Percentiles rank a stretch among this genome's conserved stretches.
Evolutionary conservation across 495 filamentous ascomycete species (phyloP).

Genomic region (Hypomontagnella monticulosa): DNA sequence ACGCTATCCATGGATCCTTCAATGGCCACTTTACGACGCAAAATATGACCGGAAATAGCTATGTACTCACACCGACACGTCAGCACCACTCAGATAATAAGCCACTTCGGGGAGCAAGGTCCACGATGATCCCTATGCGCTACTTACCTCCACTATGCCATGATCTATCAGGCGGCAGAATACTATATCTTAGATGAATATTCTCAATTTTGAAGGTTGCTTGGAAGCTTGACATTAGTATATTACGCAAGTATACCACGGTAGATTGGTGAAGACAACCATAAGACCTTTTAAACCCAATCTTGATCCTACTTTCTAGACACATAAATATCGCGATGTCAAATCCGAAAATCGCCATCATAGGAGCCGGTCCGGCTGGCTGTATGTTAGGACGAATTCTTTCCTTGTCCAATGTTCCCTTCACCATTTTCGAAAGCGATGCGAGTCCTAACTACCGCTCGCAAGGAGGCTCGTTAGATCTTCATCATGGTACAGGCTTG

Average conservation of each 20-base stretch:
- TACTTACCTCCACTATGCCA: background rate
- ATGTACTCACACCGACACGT: constrained; percentile 9
- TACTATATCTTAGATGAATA: constrained; percentile 3
- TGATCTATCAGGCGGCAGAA: background rate
- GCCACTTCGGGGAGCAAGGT: background rate
- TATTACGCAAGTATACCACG: no score
- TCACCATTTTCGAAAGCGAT: constrained; percentile 61
- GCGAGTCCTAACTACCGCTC: constrained; percentile 50
- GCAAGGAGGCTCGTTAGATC: constrained; percentile 65
- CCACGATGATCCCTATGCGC: background rate
- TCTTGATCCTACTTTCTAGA: background rate
- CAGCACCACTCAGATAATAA: constrained; percentile 1
- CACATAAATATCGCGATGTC: constrained; percentile 27
- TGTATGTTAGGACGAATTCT: constrained; percentile 66
- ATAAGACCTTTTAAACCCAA: background rate
- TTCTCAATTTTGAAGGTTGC: background rate
- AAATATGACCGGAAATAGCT: constrained; percentile 5
- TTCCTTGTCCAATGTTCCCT: constrained; percentile 50
- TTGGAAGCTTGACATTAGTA: background rate
- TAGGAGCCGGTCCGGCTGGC: constrained; percentile 66
- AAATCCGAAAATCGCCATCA: constrained; percentile 60
- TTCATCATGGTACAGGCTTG: constrained; percentile 62
- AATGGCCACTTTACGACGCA: constrained; percentile 9
- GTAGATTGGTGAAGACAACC: background rate
- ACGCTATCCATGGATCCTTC: background rate